phyloP scores from a whole-genome alignment of 1,284 basidiomycete species.

The Moniliophthora roreri region DNA sequence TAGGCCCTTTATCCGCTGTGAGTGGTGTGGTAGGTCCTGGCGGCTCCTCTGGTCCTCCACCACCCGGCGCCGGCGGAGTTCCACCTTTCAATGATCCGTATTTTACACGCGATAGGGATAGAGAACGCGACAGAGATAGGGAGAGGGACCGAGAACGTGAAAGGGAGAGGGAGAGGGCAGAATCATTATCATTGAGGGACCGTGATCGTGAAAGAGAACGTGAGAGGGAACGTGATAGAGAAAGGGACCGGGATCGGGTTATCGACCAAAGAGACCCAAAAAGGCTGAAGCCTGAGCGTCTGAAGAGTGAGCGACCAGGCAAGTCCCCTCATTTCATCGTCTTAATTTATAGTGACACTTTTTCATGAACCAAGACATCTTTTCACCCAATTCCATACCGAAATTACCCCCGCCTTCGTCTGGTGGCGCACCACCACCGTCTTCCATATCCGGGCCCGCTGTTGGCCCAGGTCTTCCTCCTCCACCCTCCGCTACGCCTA shows the following conservation, averaged over 20 bases:
- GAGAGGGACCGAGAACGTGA: constrained; percentile 18
- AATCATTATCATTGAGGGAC: constrained; percentile 14
- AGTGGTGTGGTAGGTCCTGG: constrained; percentile 27
- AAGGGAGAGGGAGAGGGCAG: constrained; percentile 20
- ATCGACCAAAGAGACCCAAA: too few relatives aligned
- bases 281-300: too few relatives aligned
- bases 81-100: constrained; percentile 38
- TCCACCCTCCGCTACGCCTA: too few relatives aligned
- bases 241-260: constrained; percentile 19
- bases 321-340: too few relatives aligned
- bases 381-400: too few relatives aligned
- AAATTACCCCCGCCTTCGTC: too few relatives aligned
- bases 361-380: too few relatives aligned
- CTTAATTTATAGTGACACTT: too few relatives aligned
- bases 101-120: constrained; percentile 31
- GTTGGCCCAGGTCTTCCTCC: constrained; percentile 35
- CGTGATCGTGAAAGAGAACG: constrained; percentile 23
- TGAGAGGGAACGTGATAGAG: constrained; percentile 20
- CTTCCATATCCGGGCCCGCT: constrained; percentile 31
- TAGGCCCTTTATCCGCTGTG: constrained; percentile 26
- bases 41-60: constrained; percentile 24
- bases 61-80: constrained; percentile 26
- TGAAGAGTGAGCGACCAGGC: too few relatives aligned
- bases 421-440: constrained; percentile 7
- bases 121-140: constrained; percentile 22